Evolutionary conservation across 768 basidiomycete species (phyloP).

Genomic region (Tulasnella calospora): DNA sequence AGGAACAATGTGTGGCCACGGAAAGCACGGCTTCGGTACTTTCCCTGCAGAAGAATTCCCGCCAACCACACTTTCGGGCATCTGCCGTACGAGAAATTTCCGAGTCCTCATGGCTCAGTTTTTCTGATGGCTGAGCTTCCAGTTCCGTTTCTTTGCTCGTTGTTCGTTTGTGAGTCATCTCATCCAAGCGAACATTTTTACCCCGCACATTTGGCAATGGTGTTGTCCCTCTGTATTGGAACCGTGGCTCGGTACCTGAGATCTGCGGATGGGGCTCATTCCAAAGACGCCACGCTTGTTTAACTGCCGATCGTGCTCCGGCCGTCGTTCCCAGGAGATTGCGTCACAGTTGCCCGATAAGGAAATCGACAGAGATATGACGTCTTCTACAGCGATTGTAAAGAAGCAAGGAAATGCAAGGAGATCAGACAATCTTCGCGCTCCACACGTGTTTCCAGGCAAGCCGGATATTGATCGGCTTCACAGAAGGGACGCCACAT

Average conservation of each 20-base stretch:
- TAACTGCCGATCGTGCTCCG: background rate
- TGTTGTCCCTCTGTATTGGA: background rate
- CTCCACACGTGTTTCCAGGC: background rate
- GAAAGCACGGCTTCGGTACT: background rate
- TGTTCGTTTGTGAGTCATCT: background rate
- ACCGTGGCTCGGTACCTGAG: background rate
- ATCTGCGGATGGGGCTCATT: background rate
- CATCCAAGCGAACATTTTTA: background rate
- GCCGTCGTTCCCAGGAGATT: background rate
- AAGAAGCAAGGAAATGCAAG: background rate
- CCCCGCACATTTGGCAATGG: background rate
- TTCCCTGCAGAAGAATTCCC: conserved; percentile 4
- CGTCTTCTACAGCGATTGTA: background rate
- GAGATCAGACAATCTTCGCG: background rate
- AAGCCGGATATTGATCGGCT: background rate
- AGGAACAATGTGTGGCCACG: background rate
- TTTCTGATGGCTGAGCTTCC: too few relatives aligned
- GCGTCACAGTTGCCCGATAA: background rate
- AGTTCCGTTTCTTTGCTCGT: background rate
- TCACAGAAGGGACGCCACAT: background rate
- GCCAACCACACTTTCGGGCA: background rate
- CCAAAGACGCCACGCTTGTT: conserved; percentile 5
- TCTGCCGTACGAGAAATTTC: background rate
- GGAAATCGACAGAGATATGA: background rate
- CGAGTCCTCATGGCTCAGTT: background rate